phyloP scores from a whole-genome alignment of 2,329 filamentous ascomycete genomes.

The Trichoderma koningii region DNA sequence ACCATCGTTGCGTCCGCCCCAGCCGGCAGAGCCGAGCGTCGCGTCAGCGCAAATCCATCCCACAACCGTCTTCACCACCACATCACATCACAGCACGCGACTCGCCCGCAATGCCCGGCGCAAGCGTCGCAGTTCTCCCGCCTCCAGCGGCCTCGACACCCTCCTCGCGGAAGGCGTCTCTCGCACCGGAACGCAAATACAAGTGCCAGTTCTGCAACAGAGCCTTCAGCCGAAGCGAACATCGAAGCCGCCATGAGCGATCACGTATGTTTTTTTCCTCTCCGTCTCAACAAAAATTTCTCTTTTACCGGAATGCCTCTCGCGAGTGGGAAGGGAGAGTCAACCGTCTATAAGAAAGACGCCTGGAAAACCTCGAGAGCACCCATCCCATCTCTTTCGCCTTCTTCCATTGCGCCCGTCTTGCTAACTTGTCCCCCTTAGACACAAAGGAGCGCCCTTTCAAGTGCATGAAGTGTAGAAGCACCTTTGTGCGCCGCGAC shows the following conservation, averaged over 20 bases:
- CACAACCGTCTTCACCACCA: conserved; percentile 32
- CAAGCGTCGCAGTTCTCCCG: conserved; percentile 65
- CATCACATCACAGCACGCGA: conserved; percentile 35
- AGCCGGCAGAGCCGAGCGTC: conserved; percentile 34
- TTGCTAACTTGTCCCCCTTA: conserved; percentile 43
- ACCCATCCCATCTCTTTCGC: background rate
- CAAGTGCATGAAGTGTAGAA: conserved; percentile 97
- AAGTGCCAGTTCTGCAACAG: conserved; percentile 99
- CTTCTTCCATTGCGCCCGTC: background rate
- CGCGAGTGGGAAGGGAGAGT: no score
- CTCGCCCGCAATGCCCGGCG: conserved; percentile 66
- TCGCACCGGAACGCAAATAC: conserved; percentile 94
- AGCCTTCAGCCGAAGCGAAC: conserved; percentile 96
- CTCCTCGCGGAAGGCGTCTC: conserved; percentile 72
- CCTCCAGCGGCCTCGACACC: conserved; percentile 68
- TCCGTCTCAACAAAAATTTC: background rate
- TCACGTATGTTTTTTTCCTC: conserved; percentile 74
- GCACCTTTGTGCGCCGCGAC: conserved; percentile 97
- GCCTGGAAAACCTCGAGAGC: background rate
- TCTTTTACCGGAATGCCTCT: no score
- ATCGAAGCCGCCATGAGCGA: conserved; percentile 93
- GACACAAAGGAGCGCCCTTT: conserved; percentile 99
- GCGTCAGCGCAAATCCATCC: conserved; percentile 30
- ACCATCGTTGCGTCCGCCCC: conserved; percentile 55
- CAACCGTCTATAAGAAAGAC: background rate